Evolutionary conservation across 2,329 filamentous ascomycete genomes (phyloP).

Genomic region (Colletotrichum graminicola): DNA sequence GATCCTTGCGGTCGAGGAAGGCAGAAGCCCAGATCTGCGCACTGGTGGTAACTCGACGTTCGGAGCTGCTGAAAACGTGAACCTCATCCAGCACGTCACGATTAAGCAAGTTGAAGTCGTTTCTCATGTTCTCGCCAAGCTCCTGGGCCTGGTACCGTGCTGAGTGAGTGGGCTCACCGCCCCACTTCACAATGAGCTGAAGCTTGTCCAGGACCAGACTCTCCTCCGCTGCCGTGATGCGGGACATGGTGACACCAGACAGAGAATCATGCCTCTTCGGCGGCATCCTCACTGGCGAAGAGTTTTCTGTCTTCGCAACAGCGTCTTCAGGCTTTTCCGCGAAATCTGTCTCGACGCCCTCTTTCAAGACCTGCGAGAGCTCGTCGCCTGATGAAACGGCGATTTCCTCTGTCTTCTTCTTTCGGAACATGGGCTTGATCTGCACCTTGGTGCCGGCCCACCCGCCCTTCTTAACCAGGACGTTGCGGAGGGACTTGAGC

Average conservation of each 20-base stretch:
- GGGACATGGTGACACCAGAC: conserved; percentile 90
- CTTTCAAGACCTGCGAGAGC: conserved; percentile 49
- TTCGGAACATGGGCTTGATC: conserved; percentile 99
- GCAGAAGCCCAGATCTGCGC: conserved; percentile 95
- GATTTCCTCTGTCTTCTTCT: conserved; percentile 76
- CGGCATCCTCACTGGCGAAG: conserved; percentile 51
- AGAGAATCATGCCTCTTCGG: conserved; percentile 84
- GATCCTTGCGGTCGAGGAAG: conserved; percentile 88
- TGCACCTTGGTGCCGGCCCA: conserved; percentile 98
- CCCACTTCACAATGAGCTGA: conserved; percentile 99
- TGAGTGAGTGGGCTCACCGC: conserved; percentile 96
- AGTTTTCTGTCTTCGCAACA: conserved; percentile 34
- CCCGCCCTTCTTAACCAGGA: conserved; percentile 89
- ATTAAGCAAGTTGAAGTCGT: conserved; percentile 93
- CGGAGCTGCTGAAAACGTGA: conserved; percentile 94
- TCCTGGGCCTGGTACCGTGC: conserved; percentile 97
- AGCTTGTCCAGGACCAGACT: conserved; percentile 94
- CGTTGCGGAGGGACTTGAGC: conserved; percentile 86
- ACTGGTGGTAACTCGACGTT: conserved; percentile 92
- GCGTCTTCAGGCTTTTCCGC: conserved; percentile 42
- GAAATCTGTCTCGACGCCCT: conserved; percentile 46
- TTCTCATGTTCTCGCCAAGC: conserved; percentile 94
- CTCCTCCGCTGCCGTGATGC: conserved; percentile 93
- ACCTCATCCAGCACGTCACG: conserved; percentile 92
- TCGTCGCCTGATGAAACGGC: conserved; percentile 50